Conservation (phyloP, 2,329 filamentous ascomycete genomes). For the Colletotrichum sp. region DNA sequence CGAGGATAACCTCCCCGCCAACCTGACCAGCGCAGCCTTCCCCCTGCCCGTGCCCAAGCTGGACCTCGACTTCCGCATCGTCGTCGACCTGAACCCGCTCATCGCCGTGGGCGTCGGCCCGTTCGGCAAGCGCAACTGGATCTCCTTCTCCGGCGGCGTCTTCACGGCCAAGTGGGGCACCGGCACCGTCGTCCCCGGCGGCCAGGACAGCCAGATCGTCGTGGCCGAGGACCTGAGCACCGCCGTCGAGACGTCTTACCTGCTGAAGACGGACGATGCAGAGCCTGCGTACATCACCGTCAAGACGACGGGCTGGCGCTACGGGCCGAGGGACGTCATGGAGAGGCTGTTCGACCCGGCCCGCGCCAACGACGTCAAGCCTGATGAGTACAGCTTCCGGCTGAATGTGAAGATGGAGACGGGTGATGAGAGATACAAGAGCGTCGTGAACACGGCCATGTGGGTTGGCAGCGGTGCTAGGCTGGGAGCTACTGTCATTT, state of each 20-base stretch:
- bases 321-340: constrained; percentile 48
- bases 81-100: constrained; percentile 47
- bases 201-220: constrained; percentile 40
- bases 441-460: constrained; percentile 53
- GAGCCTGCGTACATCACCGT: constrained; percentile 39
- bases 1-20: constrained; percentile 8
- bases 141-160: constrained; percentile 49
- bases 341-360: constrained; percentile 42
- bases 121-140: constrained; percentile 51
- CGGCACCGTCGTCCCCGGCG: constrained; percentile 45
- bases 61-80: constrained; percentile 55
- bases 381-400: constrained; percentile 51
- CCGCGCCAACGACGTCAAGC: constrained; percentile 42
- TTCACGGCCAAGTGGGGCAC: constrained; percentile 56
- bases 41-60: constrained; percentile 50
- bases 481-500: constrained; percentile 17
- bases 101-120: constrained; percentile 45
- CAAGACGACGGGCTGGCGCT: constrained; percentile 50
- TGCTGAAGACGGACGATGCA: constrained; percentile 52
- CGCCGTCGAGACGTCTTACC: constrained; percentile 51
- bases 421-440: constrained; percentile 51
- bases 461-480: constrained; percentile 56
- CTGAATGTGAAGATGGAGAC: constrained; percentile 56
- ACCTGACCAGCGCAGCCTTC: constrained; percentile 48
- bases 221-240: constrained; percentile 29